phyloP scores from a whole-genome alignment of 352 stramenopile species.

The Plasmopara halstedii region DNA sequence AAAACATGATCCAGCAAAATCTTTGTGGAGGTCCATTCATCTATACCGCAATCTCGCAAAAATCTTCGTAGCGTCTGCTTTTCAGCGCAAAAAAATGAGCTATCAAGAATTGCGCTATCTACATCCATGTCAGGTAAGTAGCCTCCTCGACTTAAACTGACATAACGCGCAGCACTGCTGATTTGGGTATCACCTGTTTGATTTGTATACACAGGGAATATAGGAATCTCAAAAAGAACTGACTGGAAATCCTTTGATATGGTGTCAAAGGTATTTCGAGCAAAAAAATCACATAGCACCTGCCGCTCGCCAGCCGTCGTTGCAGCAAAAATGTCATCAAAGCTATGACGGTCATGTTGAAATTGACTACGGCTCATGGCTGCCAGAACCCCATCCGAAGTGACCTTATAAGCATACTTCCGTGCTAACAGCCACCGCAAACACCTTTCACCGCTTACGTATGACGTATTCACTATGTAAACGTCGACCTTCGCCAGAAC shows the following conservation, averaged over 20 bases:
- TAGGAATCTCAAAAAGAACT: slow-evolving; percentile 39
- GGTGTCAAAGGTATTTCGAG: slow-evolving; percentile 22
- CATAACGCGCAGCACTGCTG: slow-evolving; percentile 3
- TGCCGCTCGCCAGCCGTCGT: slow-evolving; percentile 20
- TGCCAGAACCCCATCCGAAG: slow-evolving; percentile 36
- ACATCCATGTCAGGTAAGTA: slow-evolving; percentile 35
- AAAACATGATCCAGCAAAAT: slow-evolving; percentile 63
- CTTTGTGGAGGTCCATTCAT: slow-evolving; percentile 47
- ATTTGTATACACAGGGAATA: slow-evolving; percentile 34
- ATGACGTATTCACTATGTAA: slow-evolving; percentile 32
- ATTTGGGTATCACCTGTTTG: background rate
- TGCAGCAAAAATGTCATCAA: slow-evolving; percentile 32
- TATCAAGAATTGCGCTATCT: slow-evolving; percentile 38
- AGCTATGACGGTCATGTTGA: slow-evolving; percentile 21
- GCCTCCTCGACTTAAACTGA: slow-evolving; percentile 26
- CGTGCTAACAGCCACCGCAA: slow-evolving; percentile 34
- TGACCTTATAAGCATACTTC: slow-evolving; percentile 37
- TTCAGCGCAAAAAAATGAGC: slow-evolving; percentile 38
- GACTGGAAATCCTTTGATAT: slow-evolving; percentile 29
- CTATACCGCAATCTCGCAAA: slow-evolving; percentile 36
- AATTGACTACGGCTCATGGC: slow-evolving; percentile 28
- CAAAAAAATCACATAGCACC: slow-evolving; percentile 38
- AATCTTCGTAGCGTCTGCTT: slow-evolving; percentile 34
- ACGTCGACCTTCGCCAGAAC: slow-evolving; percentile 37
- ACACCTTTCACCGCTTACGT: slow-evolving; percentile 33